Conservation (phyloP, 176 grass and related monocot species). For the Aegilops speltoides region DNA sequence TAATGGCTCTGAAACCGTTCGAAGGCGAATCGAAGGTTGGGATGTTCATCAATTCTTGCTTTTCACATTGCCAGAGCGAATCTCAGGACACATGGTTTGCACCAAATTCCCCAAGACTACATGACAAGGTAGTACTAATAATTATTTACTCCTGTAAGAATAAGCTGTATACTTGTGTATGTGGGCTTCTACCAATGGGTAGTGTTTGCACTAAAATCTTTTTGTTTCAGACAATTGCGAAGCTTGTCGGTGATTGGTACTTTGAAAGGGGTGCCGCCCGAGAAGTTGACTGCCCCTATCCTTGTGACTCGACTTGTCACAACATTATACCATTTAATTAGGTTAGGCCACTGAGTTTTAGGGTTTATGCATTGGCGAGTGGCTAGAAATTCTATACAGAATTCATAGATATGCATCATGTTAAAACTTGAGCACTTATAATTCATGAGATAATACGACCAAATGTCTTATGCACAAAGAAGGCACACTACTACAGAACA, state of each 20-base stretch:
- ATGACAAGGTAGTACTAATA: conserved; percentile 46
- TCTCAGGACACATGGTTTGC: conserved; percentile 68
- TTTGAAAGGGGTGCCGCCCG: conserved; percentile 43
- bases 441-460: no score
- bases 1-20: conserved; percentile 43
- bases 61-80: conserved; percentile 81
- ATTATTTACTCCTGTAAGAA: background rate
- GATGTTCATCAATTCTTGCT: conserved; percentile 73
- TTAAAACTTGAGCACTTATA: no score
- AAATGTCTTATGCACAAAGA: no score
- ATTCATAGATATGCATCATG: no score
- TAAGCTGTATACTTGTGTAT: background rate
- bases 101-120: conserved; percentile 51
- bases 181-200: background rate
- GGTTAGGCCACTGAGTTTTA: conserved; percentile 10
- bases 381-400: background rate
- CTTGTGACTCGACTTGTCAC: conserved; percentile 66
- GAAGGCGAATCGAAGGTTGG: conserved; percentile 31
- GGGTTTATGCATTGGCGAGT: background rate
- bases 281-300: conserved; percentile 60
- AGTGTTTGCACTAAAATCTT: background rate
- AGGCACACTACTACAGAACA: no score
- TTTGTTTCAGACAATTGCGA: conserved; percentile 64
- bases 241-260: conserved; percentile 68
- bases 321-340: conserved; percentile 43